Conservation (phyloP, 2,329 filamentous ascomycete species). For the Magnaporthiopsis poae region DNA sequence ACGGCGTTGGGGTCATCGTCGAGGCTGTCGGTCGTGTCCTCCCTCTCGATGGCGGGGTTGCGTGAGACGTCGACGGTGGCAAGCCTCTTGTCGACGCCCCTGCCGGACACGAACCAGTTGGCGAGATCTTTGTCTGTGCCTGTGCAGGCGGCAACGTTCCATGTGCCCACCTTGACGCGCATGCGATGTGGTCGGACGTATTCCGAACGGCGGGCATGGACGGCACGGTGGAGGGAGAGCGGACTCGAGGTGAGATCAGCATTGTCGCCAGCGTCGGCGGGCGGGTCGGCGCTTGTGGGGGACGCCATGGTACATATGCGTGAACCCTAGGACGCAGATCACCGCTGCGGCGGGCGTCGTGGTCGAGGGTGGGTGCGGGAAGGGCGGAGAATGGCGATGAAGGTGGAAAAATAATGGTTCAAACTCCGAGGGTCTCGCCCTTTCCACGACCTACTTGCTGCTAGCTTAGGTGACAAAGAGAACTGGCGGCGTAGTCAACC, state of each 20-base stretch:
- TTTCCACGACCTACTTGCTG: not conserved
- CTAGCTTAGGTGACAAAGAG: not conserved
- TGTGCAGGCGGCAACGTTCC: slow-evolving; percentile 83
- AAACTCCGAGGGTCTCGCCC: not conserved
- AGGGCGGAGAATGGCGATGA: not conserved
- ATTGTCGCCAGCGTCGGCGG: slow-evolving; percentile 30
- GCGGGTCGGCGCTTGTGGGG: slow-evolving; percentile 13
- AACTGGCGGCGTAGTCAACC: not conserved
- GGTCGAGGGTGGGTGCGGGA: not conserved
- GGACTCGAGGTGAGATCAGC: slow-evolving; percentile 37
- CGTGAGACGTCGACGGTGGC: slow-evolving; percentile 41
- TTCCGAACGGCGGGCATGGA: slow-evolving; percentile 66
- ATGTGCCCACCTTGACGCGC: slow-evolving; percentile 81
- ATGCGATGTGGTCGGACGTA: slow-evolving; percentile 67
- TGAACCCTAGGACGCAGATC: not conserved
- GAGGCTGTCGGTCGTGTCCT: slow-evolving; percentile 37
- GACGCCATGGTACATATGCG: slow-evolving; percentile 10
- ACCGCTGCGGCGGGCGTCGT: no score
- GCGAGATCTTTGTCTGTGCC: slow-evolving; percentile 81
- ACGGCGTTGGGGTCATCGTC: slow-evolving; percentile 24
- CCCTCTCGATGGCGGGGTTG: slow-evolving; percentile 28
- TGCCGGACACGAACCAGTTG: slow-evolving; percentile 75
- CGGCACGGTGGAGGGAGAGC: slow-evolving; percentile 50
- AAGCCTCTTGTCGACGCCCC: slow-evolving; percentile 57
- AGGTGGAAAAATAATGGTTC: not conserved